A percentile compares a stretch with the other conserved stretches of the same genome.
Evolutionary conservation across 805 yeast genomes (phyloP).

Genomic region (Sugiyamaella americana): DNA sequence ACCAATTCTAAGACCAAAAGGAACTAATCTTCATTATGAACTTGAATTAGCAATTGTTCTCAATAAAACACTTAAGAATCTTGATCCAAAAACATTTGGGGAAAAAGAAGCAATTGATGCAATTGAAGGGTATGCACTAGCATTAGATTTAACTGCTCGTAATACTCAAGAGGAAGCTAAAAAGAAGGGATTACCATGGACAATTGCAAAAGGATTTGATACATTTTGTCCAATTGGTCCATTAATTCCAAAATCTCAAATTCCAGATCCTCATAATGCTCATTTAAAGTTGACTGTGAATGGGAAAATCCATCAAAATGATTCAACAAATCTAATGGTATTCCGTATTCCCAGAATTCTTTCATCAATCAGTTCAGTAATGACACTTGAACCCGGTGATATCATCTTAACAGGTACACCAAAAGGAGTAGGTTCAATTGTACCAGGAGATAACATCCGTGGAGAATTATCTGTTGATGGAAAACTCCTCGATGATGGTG

Average conservation of each 20-base stretch:
- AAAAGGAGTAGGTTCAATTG: constrained; percentile 85
- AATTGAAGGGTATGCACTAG: constrained; percentile 81
- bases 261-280: constrained; percentile 71
- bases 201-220: constrained; percentile 94
- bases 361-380: constrained; percentile 74
- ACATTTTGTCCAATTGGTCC: constrained; percentile 86
- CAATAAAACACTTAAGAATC: constrained; percentile 55
- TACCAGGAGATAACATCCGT: constrained; percentile 69
- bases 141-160: constrained; percentile 92
- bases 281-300: constrained; percentile 61
- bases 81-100: constrained; percentile 50
- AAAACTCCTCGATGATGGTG: constrained; percentile 44
- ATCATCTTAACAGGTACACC: constrained; percentile 94
- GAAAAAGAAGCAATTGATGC: constrained; percentile 66
- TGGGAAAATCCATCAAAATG: constrained; percentile 62
- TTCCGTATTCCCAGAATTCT: constrained; percentile 79
- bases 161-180: constrained; percentile 94
- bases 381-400: constrained; percentile 90
- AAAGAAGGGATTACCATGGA: constrained; percentile 92
- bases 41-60: constrained; percentile 82
- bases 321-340: constrained; percentile 74
- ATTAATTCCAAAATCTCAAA: constrained; percentile 56
- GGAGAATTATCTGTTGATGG: constrained; percentile 60
- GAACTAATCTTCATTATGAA: constrained; percentile 81
- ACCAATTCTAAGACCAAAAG: constrained; percentile 76